Base-by-base conservation (phyloP, 2,329 filamentous ascomycete genomes). In the Teratosphaeria nubilosa region DNA sequence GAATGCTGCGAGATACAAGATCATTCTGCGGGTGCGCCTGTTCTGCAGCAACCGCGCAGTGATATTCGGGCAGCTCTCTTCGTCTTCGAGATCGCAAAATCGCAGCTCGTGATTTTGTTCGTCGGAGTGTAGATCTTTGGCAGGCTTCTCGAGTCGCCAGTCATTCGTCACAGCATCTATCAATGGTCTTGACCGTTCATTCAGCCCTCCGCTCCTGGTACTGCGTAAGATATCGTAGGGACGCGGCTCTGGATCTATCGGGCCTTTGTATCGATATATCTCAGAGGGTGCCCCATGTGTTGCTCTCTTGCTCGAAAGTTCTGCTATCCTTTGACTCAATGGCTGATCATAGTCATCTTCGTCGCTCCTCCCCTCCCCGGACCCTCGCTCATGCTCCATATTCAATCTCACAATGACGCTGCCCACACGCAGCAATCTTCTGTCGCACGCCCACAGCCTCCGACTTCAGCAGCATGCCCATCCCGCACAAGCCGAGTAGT, bases 71-170 rank as follows among this genome's bases (percentile, higher is more conserved):
- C 64, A 67, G 37, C 66, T 68, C 16, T 57, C 59, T 16, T 76
- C 73, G 14, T 73, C 70, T 14, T 70, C 69, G 27, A 68, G 56
- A 53, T 73, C 72, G 60, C 73, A 71, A 51, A 59, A 63, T 37
- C 57, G 56, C 22, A 60, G 56, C 10, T 65, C 63, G 14, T 61
- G 53, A 22, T 61, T 60, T 54, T 64, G 59, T 27, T 64, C 60
- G 45, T 62, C 56, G 25, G 20, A 10, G 16, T 7, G 27, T 20
- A 50, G 25, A 52, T 27, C 32, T 10, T 31, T 13, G 54, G n/a
- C n/a, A 2, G 22, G 14, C n/a, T 24, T 30, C 2, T 60, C 53
- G 20, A n/a, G 13, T 25, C 59, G 58, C 60, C 60, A 62, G 22
- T 51, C 48, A 53, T 62, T 62, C 53, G 58, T 58, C 45, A 62